These are phyloP conservation scores for Fusarium sp. DNA, from an alignment of 2,329 filamentous ascomycete species.

Conservation along the genomic window DNA sequence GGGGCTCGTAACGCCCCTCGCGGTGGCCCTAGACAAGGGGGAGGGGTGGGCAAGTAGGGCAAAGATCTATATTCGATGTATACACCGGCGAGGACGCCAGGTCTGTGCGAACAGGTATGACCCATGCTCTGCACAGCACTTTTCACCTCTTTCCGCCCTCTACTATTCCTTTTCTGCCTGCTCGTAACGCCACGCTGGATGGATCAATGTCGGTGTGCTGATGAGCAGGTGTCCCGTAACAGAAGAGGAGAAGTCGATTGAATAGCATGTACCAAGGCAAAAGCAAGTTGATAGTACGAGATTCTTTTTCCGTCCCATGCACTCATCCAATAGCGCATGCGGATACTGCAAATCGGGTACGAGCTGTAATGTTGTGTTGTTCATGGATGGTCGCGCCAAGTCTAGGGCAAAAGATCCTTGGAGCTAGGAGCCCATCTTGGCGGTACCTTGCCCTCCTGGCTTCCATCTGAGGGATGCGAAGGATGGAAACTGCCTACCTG, in stretches of 20 bases:
- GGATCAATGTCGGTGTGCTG: slow-evolving; percentile 32
- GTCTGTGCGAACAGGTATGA: slow-evolving; percentile 19
- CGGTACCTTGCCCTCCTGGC: slow-evolving; percentile 11
- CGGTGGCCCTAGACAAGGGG: slow-evolving; percentile 34
- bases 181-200: slow-evolving; percentile 40
- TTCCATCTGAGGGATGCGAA: neutral
- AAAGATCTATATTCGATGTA: slow-evolving; percentile 32
- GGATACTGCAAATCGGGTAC: neutral
- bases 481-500: no score
- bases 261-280: no score
- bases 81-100: slow-evolving; percentile 12
- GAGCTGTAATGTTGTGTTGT: neutral
- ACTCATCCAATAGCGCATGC: neutral
- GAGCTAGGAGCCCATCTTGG: slow-evolving; percentile 12
- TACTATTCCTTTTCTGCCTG: slow-evolving; percentile 29
- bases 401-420: slow-evolving; percentile 16
- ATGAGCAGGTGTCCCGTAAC: neutral
- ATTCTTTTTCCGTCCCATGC: no score
- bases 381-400: slow-evolving; percentile 3
- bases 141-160: neutral
- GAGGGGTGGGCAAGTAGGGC: slow-evolving; percentile 32
- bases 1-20: slow-evolving; percentile 35
- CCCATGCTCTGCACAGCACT: slow-evolving; percentile 34
- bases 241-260: neutral
- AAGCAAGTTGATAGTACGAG: no score